Base-by-base conservation (phyloP, 176 grass and related monocot species). In the Avena eriantha region DNA sequence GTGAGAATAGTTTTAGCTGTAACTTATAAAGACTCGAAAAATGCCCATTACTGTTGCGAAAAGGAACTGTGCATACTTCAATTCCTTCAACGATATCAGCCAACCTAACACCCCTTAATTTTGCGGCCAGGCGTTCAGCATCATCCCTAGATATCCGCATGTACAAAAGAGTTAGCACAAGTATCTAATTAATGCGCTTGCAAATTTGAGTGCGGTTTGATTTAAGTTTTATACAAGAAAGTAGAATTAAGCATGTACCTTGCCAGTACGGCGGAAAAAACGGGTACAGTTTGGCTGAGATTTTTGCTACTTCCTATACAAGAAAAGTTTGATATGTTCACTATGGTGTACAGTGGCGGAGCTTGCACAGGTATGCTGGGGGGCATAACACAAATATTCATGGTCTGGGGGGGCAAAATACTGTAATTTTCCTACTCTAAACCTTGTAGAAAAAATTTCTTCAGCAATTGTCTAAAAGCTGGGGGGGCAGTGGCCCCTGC, bases 1-100 rank as follows among this genome's bases (percentile, higher is more conserved):
- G 51, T 12, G 93, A 77, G 80, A 91, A 95, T 45, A 98, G 90
- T 69, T 88, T 90, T 90, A 98, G 92, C 21, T 90, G 90, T 19
- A 98, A 72, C 73, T 94, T 98, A 73, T 98, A 95, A 11, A 94
- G 82, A 33, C 82, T 94, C 15, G 91, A 90, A 50, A 98, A 80
- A 83, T 86, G 78, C 24, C 88, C 93, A 75, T 88, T 86, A 61
- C 70, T 81, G 71, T 92, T 90, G 75, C 83, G 93, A 84, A 98
- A 98, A 65, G 92, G 96, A 77, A 96, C 49, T 45, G 79, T 91
- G 82, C 81, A 92, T 48, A 98, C 96, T 79, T 96, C 93, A 79
- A 95, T 96, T 77, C 78, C 86, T 23, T 95, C 93, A 51, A 96
- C 84, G 64, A 93, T 15, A 84, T 94, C 92, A 53, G 89, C 82